These are phyloP conservation scores for Rutstroemia sp. DNA, from an alignment of 2,329 filamentous ascomycete species.

Conservation along the genomic window DNA sequence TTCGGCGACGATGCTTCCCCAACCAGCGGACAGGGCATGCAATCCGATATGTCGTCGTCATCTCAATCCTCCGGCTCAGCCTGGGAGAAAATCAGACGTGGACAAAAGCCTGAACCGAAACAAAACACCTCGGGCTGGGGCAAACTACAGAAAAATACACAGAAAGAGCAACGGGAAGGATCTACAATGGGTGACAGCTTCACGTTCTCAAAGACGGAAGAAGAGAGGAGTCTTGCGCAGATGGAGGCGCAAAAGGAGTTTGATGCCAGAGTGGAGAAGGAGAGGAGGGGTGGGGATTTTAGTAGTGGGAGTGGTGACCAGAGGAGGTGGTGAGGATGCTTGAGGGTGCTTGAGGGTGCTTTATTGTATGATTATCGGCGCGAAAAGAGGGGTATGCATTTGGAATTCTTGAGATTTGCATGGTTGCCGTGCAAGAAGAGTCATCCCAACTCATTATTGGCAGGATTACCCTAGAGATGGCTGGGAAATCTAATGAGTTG, in stretches of 20 bases:
- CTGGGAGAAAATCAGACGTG: slow-evolving; percentile 29
- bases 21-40: slow-evolving; percentile 18
- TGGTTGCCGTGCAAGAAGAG: no score
- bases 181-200: slow-evolving; percentile 15
- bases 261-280: slow-evolving; percentile 28
- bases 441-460: no score
- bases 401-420: no score
- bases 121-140: slow-evolving; percentile 11
- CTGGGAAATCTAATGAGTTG: no score
- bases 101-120: slow-evolving; percentile 10
- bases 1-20: slow-evolving; percentile 28
- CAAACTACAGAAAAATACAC: slow-evolving; percentile 9
- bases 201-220: slow-evolving; percentile 21
- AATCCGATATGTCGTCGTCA: slow-evolving; percentile 11
- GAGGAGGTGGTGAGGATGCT: slow-evolving; percentile 17
- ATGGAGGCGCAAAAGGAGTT: slow-evolving; percentile 28
- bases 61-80: slow-evolving; percentile 18
- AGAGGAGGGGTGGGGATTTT: slow-evolving; percentile 27
- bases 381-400: no score
- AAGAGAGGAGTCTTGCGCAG: slow-evolving; percentile 18
- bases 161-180: slow-evolving; percentile 10
- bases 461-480: no score
- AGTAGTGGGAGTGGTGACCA: slow-evolving; percentile 17
- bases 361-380: no score
- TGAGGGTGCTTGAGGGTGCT: neutral